Conservation (phyloP, 23 red algal genomes). For the Agarophyton chilense region DNA sequence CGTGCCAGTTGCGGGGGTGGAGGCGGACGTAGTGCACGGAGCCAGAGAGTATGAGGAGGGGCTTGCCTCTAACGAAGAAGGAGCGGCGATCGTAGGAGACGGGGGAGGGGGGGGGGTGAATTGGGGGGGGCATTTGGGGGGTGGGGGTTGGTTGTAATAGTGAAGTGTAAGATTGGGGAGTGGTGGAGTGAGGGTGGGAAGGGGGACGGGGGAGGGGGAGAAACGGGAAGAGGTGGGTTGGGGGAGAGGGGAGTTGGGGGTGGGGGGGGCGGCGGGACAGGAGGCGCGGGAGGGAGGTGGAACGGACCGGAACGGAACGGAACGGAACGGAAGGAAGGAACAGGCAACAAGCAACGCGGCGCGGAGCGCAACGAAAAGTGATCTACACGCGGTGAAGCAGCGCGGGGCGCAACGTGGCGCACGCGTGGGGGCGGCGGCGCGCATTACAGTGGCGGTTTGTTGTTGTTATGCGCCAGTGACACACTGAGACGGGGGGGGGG, state of each 20-base stretch:
- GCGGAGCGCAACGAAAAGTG: too few species aligned
- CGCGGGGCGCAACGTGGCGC: neutral
- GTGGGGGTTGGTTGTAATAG: too few species aligned
- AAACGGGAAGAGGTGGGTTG: neutral
- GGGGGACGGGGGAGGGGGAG: neutral
- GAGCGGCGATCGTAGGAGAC: slow-evolving; percentile 51
- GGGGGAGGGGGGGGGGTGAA: neutral
- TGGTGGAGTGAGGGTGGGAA: neutral
- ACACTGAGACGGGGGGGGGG: too few species aligned
- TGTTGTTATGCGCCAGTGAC: slow-evolving; percentile 18
- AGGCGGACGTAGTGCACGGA: slow-evolving; percentile 91
- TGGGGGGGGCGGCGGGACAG: neutral
- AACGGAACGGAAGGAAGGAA: too few species aligned
- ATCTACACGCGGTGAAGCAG: too few species aligned
- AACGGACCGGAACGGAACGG: neutral
- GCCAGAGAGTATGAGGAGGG: slow-evolving; percentile 72
- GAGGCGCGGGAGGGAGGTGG: neutral
- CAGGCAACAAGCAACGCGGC: too few species aligned
- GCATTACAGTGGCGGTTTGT: neutral
- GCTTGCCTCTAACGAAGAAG: slow-evolving; percentile 47
- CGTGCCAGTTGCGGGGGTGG: slow-evolving; percentile 72
- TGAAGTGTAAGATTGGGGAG: too few species aligned
- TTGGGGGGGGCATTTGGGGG: too few species aligned
- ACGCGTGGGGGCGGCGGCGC: neutral
- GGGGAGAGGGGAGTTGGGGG: neutral